Percentiles rank a stretch among this genome's conserved stretches.
Evolutionary conservation across 257 asterid genomes (phyloP).

Genomic region (Prunella vulgaris): DNA sequence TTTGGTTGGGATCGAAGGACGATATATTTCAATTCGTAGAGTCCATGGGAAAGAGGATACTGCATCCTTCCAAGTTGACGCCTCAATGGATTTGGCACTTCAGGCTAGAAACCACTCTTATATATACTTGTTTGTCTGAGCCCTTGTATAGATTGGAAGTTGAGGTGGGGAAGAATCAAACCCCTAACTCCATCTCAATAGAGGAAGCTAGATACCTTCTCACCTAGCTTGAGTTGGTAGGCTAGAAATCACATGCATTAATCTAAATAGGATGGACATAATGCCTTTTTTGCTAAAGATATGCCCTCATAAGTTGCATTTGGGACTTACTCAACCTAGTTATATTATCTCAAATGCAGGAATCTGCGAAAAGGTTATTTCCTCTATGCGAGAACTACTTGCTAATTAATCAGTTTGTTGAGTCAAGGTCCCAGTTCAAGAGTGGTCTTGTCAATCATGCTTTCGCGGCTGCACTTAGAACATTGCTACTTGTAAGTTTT

Average conservation of each 20-base stretch:
- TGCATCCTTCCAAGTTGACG: constrained; percentile 63
- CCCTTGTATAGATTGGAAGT: not conserved
- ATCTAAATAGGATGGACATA: constrained; percentile 3
- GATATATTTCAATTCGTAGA: constrained; percentile 64
- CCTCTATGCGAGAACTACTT: constrained; percentile 86
- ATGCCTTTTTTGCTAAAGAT: not conserved
- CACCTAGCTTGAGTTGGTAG: constrained; percentile 17
- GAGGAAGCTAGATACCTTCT: not conserved
- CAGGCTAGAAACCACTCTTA: constrained; percentile 47
- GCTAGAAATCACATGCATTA: constrained; percentile 28
- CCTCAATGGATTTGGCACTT: constrained; percentile 94
- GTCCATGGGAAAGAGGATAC: constrained; percentile 55
- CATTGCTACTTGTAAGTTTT: constrained; percentile 80
- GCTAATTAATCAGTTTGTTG: constrained; percentile 74
- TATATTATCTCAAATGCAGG: constrained; percentile 47
- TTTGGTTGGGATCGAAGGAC: constrained; percentile 89
- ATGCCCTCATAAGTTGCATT: constrained; percentile 4
- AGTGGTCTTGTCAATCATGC: constrained; percentile 94
- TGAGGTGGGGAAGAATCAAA: not conserved
- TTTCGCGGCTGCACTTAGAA: constrained; percentile 89
- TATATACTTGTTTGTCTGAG: not conserved
- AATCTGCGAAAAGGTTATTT: constrained; percentile 78
- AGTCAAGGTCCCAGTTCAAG: constrained; percentile 87
- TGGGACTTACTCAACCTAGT: not conserved
- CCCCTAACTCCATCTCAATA: not conserved